Percentiles rank a stretch among this genome's conserved stretches.
These are phyloP conservation scores for Xylaria nigripes DNA, from an alignment of 495 filamentous ascomycete genomes.

Conservation along the genomic window DNA sequence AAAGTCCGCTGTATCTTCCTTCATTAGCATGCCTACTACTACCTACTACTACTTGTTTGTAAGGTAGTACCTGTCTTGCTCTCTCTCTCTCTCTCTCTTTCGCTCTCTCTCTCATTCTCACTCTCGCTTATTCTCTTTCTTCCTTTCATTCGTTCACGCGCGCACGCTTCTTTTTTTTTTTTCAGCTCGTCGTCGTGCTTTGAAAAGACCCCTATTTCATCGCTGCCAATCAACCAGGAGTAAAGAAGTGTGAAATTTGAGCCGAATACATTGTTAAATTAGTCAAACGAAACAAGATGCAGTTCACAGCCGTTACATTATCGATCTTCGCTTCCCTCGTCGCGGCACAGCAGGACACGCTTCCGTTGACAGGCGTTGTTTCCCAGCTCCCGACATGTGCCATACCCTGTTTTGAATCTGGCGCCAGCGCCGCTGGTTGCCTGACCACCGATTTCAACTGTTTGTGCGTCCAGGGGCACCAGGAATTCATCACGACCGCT, in stretches of 20 bases:
- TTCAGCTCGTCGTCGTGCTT: no score
- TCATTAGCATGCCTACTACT: no score
- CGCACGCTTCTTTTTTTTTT: no score
- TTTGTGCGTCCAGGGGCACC: constrained; percentile 14
- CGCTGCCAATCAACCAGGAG: no score
- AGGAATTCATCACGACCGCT: constrained; percentile 16
- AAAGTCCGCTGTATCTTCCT: no score
- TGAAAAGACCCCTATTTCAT: no score
- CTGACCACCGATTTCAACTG: constrained; percentile 21
- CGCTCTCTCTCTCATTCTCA: no score
- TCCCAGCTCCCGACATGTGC: constrained; percentile 23
- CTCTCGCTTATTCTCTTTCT: no score
- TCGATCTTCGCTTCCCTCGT: constrained; percentile 20
- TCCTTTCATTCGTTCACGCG: no score
- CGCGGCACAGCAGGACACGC: constrained; percentile 22
- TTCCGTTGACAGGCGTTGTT: constrained; percentile 22
- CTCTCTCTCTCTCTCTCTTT: no score
- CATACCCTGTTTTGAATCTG: constrained; percentile 13
- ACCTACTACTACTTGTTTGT: no score
- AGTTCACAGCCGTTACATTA: constrained; percentile 13
- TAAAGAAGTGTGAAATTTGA: background rate
- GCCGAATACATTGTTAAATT: background rate
- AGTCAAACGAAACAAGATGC: constrained; percentile 11
- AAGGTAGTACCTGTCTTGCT: no score
- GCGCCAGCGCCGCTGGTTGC: constrained; percentile 16